Evolutionary conservation across 1,139 yeast species (phyloP), one percentile per base, ranked within the genome.

Genomic region (Tardiomyces blankii): DNA sequence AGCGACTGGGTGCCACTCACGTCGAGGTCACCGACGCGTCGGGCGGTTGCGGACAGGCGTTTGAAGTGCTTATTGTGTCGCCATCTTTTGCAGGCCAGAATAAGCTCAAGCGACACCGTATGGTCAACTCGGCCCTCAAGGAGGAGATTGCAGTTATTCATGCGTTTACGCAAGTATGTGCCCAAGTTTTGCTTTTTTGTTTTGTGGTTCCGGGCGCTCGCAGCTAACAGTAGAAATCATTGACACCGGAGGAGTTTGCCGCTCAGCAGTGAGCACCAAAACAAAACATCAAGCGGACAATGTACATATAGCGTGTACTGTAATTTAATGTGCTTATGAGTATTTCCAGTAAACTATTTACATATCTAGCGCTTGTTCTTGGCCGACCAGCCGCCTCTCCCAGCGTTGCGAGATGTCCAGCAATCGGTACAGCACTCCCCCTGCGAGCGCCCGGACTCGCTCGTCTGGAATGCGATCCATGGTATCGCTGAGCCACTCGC

Each of bases 41-140:
- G n/a, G 71, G 94, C 7, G 94, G 94, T 0, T 83, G 94, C 61
- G 94, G 94, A 3, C 93, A 83, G 60, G 91, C 93, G 3, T 83
- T 82, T 65, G 89, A 68, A 49, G 73, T 88, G 38, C 75, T 85
- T 2, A 89, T 93, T 23, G 96, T 91, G 18, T 81, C 91, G n/a
- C 72, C 73, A 39, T 56, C 73, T 38, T 91, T 91, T 64, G 66
- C 71, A 50, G 94, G 94, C 27, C 86, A 88, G 67, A 87, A 87
- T 66, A 85, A 85, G 62, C 70, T 91, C 48, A 77, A 81, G 70
- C 77, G 98, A 60, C 95, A 88, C 57, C 72, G 97, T 51, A 60
- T 88, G 55, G 96, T 93, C 43, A 91, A 93, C 64, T 71, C 65
- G 39, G 80, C 86, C 1, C 71, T 91, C 50, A 81, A 80, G 58